Evolutionary conservation across 495 filamentous ascomycete genomes (phyloP).

Genomic region (Hypoxylon subgilvum): DNA sequence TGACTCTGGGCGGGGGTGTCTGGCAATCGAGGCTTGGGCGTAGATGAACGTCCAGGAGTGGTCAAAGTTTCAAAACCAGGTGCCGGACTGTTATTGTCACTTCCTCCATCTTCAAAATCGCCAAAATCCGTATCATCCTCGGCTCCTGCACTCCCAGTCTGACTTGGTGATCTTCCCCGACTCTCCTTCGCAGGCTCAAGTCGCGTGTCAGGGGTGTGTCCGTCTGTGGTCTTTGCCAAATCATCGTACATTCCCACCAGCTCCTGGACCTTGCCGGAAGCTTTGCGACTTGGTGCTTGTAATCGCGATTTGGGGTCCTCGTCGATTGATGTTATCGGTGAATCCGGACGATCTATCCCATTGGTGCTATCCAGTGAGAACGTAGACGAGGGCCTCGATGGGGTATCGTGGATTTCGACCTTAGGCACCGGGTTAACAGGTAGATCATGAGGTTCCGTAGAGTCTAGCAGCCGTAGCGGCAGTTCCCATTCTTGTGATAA

Average conservation of each 20-base stretch:
- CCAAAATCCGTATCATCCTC: conserved; percentile 55
- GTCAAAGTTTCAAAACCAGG: conserved; percentile 11
- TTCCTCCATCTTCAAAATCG: conserved; percentile 58
- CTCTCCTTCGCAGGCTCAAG: conserved; percentile 20
- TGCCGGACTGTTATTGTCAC: conserved; percentile 35
- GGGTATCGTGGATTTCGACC: conserved; percentile 29
- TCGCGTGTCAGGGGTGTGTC: conserved; percentile 30
- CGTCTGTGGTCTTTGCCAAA: conserved; percentile 46
- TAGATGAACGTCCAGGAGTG: conserved; percentile 14
- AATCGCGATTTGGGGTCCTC: conserved; percentile 50
- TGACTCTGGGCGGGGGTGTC: background rate
- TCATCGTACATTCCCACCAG: conserved; percentile 57
- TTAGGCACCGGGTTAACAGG: conserved; percentile 11
- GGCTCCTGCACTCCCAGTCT: conserved; percentile 11
- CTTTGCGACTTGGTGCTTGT: conserved; percentile 32
- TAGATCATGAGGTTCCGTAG: background rate
- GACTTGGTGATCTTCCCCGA: conserved; percentile 17
- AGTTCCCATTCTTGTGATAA: background rate
- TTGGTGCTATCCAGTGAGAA: conserved; percentile 50
- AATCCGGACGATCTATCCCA: conserved; percentile 50
- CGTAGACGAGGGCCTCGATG: conserved; percentile 48
- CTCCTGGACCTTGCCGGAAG: conserved; percentile 53
- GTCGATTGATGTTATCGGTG: conserved; percentile 61
- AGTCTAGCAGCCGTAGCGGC: background rate
- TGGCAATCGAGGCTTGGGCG: conserved; percentile 15